Base-by-base conservation (phyloP, 805 yeast genomes). In the Candida vartiovaarae region DNA sequence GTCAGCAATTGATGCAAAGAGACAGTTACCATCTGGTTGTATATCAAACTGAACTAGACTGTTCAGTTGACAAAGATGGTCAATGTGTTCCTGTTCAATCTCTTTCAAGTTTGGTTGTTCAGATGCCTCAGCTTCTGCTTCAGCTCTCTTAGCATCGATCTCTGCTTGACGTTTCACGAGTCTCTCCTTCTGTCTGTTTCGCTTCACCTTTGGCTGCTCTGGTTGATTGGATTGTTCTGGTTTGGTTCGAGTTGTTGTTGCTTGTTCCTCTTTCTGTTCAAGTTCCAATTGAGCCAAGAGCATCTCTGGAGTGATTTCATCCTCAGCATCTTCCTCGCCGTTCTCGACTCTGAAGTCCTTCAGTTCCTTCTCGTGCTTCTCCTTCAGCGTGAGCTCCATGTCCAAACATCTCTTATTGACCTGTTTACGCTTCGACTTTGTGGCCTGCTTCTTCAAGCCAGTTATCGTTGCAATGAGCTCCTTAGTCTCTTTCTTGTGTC, bases 1-100 rank as follows among this genome's bases (percentile, higher is more conserved):
- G 59, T 91, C 96, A 24, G 81, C 70, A 20, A 91, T 73, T 0
- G 96, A 82, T 4, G 91, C 85, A 68, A 88, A 93, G 30, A 91
- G 66, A 70, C 99, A 93, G 61, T 91, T 91, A 0, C 98, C 99
- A 62, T 91, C 98, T 0, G 98, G 95, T 47, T 73, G 68, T 38
- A 89, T 84, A 51, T 89, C 95, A 48, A 71, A 64, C 50, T 82
- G 80, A 23, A 50, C 56, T n/a, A 87, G 65, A 4, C 71, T 65
- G 30, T 72, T 67, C 26, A 72, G 43, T 2, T 57, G 52, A 47
- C 93, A 76, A 27, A 82, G 56, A 32, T 68, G 68, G 20, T 68
- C 70, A 59, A 91, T 71, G 39, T 80, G 77, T 10, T 79, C 84
- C 45, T 78, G 71, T 65, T 91, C 98, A 23, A 84, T 76, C 39